These are phyloP conservation scores for Suillus subalutaceus DNA, from an alignment of 768 basidiomycete species.

Conservation along the genomic window DNA sequence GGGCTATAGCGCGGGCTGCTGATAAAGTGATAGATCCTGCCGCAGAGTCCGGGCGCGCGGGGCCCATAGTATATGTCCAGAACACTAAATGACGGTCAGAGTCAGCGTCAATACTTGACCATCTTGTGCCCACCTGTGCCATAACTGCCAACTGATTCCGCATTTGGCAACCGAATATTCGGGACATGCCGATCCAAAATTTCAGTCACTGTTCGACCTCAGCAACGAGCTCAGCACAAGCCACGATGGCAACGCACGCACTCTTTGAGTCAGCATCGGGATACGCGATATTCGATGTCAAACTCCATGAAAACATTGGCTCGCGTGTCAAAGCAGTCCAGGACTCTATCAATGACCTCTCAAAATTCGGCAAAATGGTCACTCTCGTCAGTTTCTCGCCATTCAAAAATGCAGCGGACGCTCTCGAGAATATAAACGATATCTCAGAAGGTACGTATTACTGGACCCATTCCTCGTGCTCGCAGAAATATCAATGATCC, in stretches of 20 bases:
- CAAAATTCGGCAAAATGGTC: constrained; percentile 93
- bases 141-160: too few species aligned
- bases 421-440: constrained; percentile 95
- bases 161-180: background rate
- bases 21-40: too few species aligned
- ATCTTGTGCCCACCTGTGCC: too few species aligned
- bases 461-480: background rate
- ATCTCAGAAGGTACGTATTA: constrained; percentile 82
- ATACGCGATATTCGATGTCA: constrained; percentile 90
- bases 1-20: too few species aligned
- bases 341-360: constrained; percentile 82
- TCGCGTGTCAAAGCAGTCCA: constrained; percentile 78
- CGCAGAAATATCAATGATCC: constrained; percentile 5
- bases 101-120: too few species aligned
- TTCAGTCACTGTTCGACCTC: constrained; percentile 30
- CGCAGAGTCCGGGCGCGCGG: too few species aligned
- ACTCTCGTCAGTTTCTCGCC: constrained; percentile 88
- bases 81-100: too few species aligned
- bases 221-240: constrained; percentile 33
- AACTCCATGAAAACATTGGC: constrained; percentile 86
- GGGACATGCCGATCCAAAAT: constrained; percentile 23
- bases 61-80: too few species aligned
- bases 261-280: constrained; percentile 95
- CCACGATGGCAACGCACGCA: constrained; percentile 74
- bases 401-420: constrained; percentile 91